phyloP scores from a whole-genome alignment of 768 basidiomycete species.

The Termitomyces sp. region DNA sequence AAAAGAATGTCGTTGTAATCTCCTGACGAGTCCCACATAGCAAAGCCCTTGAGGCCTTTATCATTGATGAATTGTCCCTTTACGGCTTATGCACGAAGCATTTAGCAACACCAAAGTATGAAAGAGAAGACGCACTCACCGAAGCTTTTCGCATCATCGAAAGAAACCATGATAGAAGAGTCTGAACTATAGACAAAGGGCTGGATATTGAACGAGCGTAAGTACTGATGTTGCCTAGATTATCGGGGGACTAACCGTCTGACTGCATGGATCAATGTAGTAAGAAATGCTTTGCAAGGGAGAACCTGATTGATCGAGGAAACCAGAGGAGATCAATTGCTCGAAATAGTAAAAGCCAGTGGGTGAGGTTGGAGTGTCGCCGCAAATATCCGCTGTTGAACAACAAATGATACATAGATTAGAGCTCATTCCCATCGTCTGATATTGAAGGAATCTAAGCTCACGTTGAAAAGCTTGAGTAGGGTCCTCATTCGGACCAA shows the following conservation, averaged over 20 bases:
- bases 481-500: neutral
- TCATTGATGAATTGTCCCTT: constrained; percentile 62
- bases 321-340: constrained; percentile 52
- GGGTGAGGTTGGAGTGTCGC: constrained; percentile 24
- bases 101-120: neutral
- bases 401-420: neutral
- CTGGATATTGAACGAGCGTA: constrained; percentile 26
- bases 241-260: constrained; percentile 57
- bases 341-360: constrained; percentile 59
- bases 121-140: constrained; percentile 19
- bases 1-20: constrained; percentile 58
- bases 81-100: constrained; percentile 25
- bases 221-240: neutral
- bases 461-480: neutral
- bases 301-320: constrained; percentile 43
- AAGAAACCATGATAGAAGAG: constrained; percentile 59
- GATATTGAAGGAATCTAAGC: neutral
- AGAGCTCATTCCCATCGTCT: neutral
- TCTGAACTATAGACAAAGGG: constrained; percentile 62
- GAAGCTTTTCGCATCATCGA: constrained; percentile 61
- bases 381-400: constrained; percentile 40
- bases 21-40: constrained; percentile 65
- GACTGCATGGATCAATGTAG: constrained; percentile 61
- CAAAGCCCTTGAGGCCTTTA: constrained; percentile 53
- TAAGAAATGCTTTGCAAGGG: constrained; percentile 50